Conservation (phyloP, 352 stramenopile genomes). For the Globisporangium takayamanum region DNA sequence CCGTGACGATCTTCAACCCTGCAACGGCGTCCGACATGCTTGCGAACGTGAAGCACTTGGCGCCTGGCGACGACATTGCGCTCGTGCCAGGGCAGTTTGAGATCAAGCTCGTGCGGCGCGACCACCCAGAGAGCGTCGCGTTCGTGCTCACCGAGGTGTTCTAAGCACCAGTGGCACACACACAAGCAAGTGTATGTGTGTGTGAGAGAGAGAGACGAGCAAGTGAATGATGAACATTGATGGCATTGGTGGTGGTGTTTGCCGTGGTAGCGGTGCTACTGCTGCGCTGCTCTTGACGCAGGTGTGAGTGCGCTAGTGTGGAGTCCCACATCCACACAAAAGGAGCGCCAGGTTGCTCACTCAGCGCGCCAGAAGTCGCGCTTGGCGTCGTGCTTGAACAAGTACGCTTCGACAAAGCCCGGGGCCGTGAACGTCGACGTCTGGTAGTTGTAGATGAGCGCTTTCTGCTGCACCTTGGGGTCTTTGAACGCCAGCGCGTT, state of each 20-base stretch:
- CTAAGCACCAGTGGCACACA: background rate
- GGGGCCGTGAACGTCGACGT: constrained; percentile 54
- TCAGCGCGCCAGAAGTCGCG: constrained; percentile 35
- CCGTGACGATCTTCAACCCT: constrained; percentile 16
- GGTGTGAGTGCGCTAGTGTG: too few species aligned
- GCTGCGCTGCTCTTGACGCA: too few species aligned
- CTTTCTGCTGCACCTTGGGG: constrained; percentile 28
- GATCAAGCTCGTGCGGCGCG: constrained; percentile 3
- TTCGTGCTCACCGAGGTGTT: constrained; percentile 11
- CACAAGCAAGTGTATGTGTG: background rate
- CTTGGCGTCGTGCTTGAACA: constrained; percentile 60
- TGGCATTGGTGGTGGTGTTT: too few species aligned
- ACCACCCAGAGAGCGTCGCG: constrained; percentile 2
- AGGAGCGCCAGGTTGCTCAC: constrained; percentile 2
- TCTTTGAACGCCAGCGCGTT: constrained; percentile 54
- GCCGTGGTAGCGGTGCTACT: too few species aligned
- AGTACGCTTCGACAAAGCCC: constrained; percentile 56
- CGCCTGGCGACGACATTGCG: constrained; percentile 4
- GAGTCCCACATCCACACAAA: too few species aligned
- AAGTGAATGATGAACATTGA: too few species aligned
- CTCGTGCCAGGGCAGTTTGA: constrained; percentile 1
- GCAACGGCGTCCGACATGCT: background rate
- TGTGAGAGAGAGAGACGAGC: background rate
- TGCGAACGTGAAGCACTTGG: constrained; percentile 4
- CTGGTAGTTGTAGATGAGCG: constrained; percentile 71